Conservation (phyloP, 2,329 filamentous ascomycete species). For the Metarhizium brunneum region DNA sequence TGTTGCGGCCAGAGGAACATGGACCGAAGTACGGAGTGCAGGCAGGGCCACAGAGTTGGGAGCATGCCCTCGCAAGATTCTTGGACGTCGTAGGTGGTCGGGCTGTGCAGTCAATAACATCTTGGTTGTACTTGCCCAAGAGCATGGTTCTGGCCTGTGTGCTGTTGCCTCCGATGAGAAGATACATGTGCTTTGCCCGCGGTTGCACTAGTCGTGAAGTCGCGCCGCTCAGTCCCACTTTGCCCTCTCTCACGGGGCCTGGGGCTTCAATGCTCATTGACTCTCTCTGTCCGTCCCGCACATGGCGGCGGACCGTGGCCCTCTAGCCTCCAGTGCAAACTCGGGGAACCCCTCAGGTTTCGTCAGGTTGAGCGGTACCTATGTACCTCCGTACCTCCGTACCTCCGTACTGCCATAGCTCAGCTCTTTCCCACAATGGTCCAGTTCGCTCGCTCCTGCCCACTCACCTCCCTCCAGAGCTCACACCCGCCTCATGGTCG, state of each 20-base stretch:
- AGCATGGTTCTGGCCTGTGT: too few species aligned
- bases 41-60: background rate
- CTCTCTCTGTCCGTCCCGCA: background rate
- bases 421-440: too few species aligned
- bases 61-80: background rate
- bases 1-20: too few species aligned
- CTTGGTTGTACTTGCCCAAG: too few species aligned
- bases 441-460: too few species aligned
- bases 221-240: background rate
- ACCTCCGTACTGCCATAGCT: too few species aligned
- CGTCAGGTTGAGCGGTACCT: background rate
- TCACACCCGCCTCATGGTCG: background rate
- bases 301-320: conserved; percentile 3
- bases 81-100: background rate
- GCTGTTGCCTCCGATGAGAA: too few species aligned
- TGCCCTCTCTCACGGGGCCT: background rate
- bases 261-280: background rate
- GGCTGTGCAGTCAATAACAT: background rate
- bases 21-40: too few species aligned
- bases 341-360: background rate
- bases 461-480: too few species aligned
- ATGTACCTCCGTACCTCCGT: background rate
- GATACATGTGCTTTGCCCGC: background rate
- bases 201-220: background rate
- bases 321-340: background rate